Percentiles rank a stretch among this genome's conserved stretches.
Conservation (phyloP, 257 asterid genomes). For the Eucommia ulmoides region DNA sequence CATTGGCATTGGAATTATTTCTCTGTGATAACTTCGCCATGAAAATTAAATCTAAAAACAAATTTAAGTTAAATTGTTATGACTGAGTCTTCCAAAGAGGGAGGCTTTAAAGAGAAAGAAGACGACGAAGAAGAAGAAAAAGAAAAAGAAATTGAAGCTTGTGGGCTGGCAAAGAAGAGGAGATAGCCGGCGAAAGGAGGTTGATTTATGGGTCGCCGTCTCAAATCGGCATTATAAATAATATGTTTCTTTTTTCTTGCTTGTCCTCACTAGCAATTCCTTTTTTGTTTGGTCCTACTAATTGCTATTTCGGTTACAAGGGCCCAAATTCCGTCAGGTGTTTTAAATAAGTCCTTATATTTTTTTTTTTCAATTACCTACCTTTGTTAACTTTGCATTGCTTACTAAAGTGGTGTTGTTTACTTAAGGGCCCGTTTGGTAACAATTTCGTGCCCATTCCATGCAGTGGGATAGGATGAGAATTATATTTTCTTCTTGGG, state of each 20-base stretch:
- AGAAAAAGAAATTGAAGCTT: neutral
- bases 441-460: too few species aligned
- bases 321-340: too few species aligned
- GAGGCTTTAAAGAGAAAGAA: conserved; percentile 41
- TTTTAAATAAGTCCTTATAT: too few species aligned
- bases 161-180: neutral
- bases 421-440: too few species aligned
- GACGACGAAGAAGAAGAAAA: neutral
- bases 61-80: conserved; percentile 5
- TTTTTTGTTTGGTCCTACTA: too few species aligned
- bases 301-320: too few species aligned
- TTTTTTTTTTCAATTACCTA: too few species aligned
- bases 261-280: neutral
- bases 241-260: neutral
- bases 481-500: too few species aligned
- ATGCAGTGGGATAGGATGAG: too few species aligned
- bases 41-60: conserved; percentile 1
- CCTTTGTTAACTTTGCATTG: too few species aligned
- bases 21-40: conserved; percentile 60
- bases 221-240: neutral
- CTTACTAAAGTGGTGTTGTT: too few species aligned
- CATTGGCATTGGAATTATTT: conserved; percentile 18
- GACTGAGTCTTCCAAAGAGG: conserved; percentile 42
- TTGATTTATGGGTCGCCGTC: neutral
- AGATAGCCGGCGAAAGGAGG: neutral